phyloP scores from a whole-genome alignment of 305 asterid species.

The Withania somnifera region DNA sequence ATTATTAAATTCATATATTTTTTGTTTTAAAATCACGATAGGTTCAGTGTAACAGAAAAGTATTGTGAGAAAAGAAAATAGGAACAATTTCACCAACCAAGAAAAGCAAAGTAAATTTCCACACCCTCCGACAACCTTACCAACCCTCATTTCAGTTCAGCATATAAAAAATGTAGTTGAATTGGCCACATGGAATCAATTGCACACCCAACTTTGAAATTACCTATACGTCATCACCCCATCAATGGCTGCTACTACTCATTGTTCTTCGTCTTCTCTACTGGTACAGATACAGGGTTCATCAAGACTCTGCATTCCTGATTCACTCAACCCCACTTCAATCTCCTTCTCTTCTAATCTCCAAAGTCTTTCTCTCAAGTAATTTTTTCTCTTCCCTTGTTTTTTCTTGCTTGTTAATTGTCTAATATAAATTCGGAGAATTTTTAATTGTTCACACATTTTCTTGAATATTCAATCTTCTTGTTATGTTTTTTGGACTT shows the following conservation, averaged over 20 bases:
- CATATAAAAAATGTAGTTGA: background rate
- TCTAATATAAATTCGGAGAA: background rate
- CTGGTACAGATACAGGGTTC: no score
- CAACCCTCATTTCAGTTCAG: background rate
- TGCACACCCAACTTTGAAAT: background rate
- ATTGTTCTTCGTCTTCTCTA: background rate
- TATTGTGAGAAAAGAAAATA: background rate
- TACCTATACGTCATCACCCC: background rate
- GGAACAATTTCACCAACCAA: background rate
- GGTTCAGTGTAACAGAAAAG: no score
- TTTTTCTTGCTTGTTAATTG: background rate
- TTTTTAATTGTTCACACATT: background rate
- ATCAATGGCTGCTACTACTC: background rate
- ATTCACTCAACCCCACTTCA: slow-evolving; percentile 15
- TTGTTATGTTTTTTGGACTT: background rate
- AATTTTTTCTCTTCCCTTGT: background rate
- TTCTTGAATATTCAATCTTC: background rate
- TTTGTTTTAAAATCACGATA: no score
- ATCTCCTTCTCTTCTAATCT: slow-evolving; percentile 48
- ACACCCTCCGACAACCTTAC: background rate
- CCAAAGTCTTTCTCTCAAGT: slow-evolving; percentile 31
- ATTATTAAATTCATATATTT: no score
- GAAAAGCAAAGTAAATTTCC: background rate
- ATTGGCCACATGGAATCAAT: background rate
- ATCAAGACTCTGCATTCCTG: background rate